These are phyloP conservation scores for Blastocrithidia nonstop DNA, from an alignment of 208 protist genomes.

Conservation along the genomic window DNA sequence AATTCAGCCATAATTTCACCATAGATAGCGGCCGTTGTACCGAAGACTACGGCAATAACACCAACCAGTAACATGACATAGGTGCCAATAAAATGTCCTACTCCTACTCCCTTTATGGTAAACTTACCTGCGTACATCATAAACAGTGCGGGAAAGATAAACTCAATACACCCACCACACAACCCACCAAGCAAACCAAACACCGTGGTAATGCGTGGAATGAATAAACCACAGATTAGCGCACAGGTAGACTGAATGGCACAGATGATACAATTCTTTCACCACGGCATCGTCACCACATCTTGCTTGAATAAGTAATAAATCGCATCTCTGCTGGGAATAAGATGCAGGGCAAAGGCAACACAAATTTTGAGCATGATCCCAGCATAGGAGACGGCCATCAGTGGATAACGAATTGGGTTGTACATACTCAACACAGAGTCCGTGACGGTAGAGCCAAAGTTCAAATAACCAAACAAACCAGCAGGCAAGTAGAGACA, in stretches of 20 bases:
- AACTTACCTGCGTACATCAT: slow-evolving; percentile 52
- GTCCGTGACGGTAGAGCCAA: slow-evolving; percentile 18
- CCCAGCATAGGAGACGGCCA: slow-evolving; percentile 33
- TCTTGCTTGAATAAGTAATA: slow-evolving; percentile 32
- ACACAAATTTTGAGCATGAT: slow-evolving; percentile 64
- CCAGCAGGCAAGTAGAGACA: slow-evolving; percentile 57
- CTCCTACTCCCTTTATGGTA: slow-evolving; percentile 14
- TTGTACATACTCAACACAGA: slow-evolving; percentile 49
- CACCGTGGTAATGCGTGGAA: slow-evolving; percentile 44
- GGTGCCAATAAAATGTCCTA: slow-evolving; percentile 33
- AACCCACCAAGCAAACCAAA: slow-evolving; percentile 60
- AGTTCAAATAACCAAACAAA: slow-evolving; percentile 70
- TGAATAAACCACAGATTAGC: slow-evolving; percentile 48
- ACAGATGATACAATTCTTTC: slow-evolving; percentile 25
- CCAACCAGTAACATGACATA: slow-evolving; percentile 48
- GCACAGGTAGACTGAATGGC: slow-evolving; percentile 13
- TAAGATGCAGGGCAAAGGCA: slow-evolving; percentile 42
- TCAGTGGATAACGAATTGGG: slow-evolving; percentile 24
- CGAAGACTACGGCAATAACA: slow-evolving; percentile 47
- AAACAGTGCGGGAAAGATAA: slow-evolving; percentile 53
- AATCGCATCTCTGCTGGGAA: slow-evolving; percentile 39
- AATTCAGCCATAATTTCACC: slow-evolving; percentile 8
- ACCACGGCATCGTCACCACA: slow-evolving; percentile 22
- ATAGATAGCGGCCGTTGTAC: slow-evolving; percentile 41
- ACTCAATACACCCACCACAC: slow-evolving; percentile 52